Conservation (phyloP, 257 asterid species). For the Solanum virginianum region DNA sequence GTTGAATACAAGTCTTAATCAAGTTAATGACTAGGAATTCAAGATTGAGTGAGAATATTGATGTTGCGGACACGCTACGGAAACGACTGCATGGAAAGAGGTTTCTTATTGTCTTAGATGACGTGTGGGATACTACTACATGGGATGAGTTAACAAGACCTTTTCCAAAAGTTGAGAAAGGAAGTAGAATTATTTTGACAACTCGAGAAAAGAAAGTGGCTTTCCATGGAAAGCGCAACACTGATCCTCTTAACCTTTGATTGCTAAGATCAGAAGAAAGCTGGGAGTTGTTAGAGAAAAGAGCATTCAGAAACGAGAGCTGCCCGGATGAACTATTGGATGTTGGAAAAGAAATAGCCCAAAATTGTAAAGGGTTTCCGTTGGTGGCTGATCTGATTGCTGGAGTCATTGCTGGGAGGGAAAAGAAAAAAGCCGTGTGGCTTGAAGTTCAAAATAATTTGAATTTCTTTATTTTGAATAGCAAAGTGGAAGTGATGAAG, state of each 20-base stretch:
- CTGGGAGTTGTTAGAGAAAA: conserved; percentile 8
- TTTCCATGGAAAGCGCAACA: not conserved
- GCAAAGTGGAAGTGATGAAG: not conserved
- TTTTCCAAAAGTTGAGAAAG: not conserved
- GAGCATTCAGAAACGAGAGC: not conserved
- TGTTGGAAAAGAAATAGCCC: conserved; percentile 2
- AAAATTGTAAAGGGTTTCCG: no score
- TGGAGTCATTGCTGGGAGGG: no score
- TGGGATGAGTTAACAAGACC: conserved; percentile 2
- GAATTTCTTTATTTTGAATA: not conserved
- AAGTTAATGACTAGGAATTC: no score
- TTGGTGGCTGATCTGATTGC: no score
- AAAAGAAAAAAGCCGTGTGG: not conserved
- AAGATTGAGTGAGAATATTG: no score
- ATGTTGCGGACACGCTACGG: no score
- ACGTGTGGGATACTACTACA: not conserved
- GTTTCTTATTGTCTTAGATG: no score
- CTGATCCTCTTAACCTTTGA: not conserved
- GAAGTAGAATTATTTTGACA: conserved; percentile 8
- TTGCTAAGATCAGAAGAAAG: not conserved
- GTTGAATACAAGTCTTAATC: no score
- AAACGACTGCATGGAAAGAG: no score
- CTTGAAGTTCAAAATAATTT: not conserved
- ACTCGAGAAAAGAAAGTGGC: not conserved
- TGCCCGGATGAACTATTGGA: conserved; percentile 8